phyloP scores from a whole-genome alignment of 345 rosid genomes.

The Trapa incisa region DNA sequence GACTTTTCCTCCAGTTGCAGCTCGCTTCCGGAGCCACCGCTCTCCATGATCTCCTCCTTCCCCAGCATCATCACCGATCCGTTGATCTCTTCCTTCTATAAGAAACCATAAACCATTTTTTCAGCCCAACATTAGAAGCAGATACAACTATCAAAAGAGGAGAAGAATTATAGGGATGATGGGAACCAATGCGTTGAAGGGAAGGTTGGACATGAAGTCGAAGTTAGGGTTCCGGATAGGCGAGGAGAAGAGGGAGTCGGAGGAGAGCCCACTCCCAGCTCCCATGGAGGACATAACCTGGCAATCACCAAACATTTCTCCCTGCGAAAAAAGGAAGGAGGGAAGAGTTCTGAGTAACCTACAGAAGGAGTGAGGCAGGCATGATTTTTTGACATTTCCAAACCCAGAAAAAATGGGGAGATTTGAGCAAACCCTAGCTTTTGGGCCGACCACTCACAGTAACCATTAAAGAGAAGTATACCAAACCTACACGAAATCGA shows the following conservation, averaged over 20 bases:
- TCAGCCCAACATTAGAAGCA: no score
- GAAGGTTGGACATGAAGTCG: slow-evolving; percentile 37
- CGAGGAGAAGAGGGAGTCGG: slow-evolving; percentile 46
- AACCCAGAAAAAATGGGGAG: no score
- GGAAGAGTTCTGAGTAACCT: background rate
- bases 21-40: slow-evolving; percentile 74
- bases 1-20: slow-evolving; percentile 53
- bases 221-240: slow-evolving; percentile 72
- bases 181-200: slow-evolving; percentile 54
- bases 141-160: background rate
- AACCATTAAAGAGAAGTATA: background rate
- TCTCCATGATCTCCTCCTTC: slow-evolving; percentile 61
- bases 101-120: background rate
- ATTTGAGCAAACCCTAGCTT: no score
- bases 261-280: slow-evolving; percentile 33
- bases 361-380: no score
- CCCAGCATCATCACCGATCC: slow-evolving; percentile 21
- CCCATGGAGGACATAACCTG: slow-evolving; percentile 59
- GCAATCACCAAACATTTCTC: slow-evolving; percentile 54
- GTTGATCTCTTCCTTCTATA: slow-evolving; percentile 53
- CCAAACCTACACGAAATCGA: background rate
- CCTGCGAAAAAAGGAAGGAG: background rate
- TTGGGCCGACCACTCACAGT: background rate
- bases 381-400: no score
- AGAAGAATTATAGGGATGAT: slow-evolving; percentile 41